Percentiles rank a stretch among this genome's conserved stretches.
Evolutionary conservation across 2,329 filamentous ascomycete species (phyloP).

Genomic region (Stagonosporopsis cucurbitacearum): DNA sequence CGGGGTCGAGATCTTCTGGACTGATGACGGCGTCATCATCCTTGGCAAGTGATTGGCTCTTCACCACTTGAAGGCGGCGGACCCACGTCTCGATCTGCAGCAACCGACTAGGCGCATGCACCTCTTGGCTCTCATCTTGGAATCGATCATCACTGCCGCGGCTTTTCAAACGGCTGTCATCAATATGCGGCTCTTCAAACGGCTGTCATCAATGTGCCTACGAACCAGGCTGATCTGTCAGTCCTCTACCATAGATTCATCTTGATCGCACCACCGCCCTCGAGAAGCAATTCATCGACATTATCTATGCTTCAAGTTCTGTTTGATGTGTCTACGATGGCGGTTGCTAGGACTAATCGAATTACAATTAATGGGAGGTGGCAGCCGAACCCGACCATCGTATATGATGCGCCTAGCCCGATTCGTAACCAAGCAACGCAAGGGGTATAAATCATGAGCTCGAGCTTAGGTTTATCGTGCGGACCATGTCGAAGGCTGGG

Average conservation of each 20-base stretch:
- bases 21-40: slow-evolving; percentile 10
- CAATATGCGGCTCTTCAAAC: slow-evolving; percentile 10
- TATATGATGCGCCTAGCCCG: neutral
- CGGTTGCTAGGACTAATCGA: neutral
- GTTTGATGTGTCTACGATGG: neutral
- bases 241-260: neutral
- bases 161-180: slow-evolving; percentile 8
- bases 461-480: neutral
- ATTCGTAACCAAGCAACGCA: neutral
- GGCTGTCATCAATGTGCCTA: slow-evolving; percentile 1
- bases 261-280: neutral
- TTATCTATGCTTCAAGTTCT: neutral
- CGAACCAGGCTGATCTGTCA: neutral
- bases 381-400: neutral
- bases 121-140: neutral
- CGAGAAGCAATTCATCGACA: neutral
- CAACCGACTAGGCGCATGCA: neutral
- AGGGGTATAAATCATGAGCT: neutral
- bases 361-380: neutral
- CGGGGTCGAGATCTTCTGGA: slow-evolving; percentile 13
- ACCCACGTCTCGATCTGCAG: slow-evolving; percentile 10
- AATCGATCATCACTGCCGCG: slow-evolving; percentile 8
- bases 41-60: slow-evolving; percentile 14
- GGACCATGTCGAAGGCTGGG: neutral
- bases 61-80: neutral